Evolutionary conservation across 139 green algal genomes (phyloP).

Genomic region (Haematococcus lacustris): DNA sequence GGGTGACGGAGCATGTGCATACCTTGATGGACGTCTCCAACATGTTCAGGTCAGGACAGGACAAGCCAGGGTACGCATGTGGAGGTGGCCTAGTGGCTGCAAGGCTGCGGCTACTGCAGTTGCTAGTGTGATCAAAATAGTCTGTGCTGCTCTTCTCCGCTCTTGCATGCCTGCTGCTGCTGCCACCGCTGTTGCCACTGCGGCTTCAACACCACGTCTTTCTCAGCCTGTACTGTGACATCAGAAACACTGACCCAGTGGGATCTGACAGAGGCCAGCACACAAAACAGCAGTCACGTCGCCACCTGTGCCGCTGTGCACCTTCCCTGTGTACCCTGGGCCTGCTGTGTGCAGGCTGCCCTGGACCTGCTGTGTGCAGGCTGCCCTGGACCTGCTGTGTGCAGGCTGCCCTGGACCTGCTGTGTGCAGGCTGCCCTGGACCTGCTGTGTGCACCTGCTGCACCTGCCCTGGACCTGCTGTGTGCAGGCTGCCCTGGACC

Average conservation of each 20-base stretch:
- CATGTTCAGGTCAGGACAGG: constrained; percentile 27
- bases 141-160: too few relatives aligned
- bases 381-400: not conserved
- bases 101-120: not conserved
- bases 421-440: not conserved
- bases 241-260: too few relatives aligned
- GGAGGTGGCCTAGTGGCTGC: not conserved
- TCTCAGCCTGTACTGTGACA: not conserved
- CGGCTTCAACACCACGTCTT: not conserved
- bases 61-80: not conserved
- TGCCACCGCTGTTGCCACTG: not conserved
- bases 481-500: not conserved
- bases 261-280: too few relatives aligned
- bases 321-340: not conserved
- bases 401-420: not conserved
- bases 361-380: too few relatives aligned
- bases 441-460: not conserved
- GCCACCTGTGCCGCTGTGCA: not conserved
- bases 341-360: not conserved
- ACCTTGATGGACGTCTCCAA: constrained; percentile 48
- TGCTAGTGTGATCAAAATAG: not conserved
- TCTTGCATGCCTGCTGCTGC: not conserved
- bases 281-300: not conserved
- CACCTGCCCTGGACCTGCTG: not conserved
- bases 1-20: constrained; percentile 45